Evolutionary conservation across 345 rosid species (phyloP), one percentile per base, ranked within the genome.

Genomic region (Psidium guajava): DNA sequence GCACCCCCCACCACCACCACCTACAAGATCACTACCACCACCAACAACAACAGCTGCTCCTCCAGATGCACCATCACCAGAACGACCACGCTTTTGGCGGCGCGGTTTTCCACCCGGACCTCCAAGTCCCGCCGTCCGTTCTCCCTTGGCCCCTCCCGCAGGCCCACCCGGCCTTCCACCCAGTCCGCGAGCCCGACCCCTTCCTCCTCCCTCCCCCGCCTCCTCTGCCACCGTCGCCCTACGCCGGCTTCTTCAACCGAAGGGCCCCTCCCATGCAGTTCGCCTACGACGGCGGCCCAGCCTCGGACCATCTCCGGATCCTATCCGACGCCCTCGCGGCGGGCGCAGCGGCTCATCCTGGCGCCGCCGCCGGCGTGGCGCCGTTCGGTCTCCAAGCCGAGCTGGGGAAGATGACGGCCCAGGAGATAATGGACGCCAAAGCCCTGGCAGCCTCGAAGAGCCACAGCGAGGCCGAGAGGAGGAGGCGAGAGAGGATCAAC

Each of bases 371-470:
- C 21, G 89, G 93, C 12, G 92, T 85, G 81, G 87, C 54, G 84
- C 95, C 98, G 83, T 95, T 95, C 42, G 98, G 98, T 73, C 89
- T 94, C 49, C 98, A 95, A 85, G 92, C 95, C 28, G 96, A 97
- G 89, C 55, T 97, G 83, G 96, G 98, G 24, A 96, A 95, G 88
- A 91, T 96, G 98, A 93, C 95, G 54, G 96, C 98, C n/a, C 99
- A 97, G 89, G 98, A 96, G 89, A 93, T 97, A 64, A 94, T 97
- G 96, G 99, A 97, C n/a, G 99, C 99, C 11, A 97, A 97, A 89
- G 99, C 99, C 52, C 95, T 97, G 11, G 99, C 99, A 85, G 99
- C 98, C 55, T 97, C 99, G 5, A 96, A 95, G 87, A 96, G 98
- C 88, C 99, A 97, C 88, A 97, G 99, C 86, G 99, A 96, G 84